Base-by-base conservation (phyloP, 2,329 filamentous ascomycete genomes). In the Ophiostoma montium region DNA sequence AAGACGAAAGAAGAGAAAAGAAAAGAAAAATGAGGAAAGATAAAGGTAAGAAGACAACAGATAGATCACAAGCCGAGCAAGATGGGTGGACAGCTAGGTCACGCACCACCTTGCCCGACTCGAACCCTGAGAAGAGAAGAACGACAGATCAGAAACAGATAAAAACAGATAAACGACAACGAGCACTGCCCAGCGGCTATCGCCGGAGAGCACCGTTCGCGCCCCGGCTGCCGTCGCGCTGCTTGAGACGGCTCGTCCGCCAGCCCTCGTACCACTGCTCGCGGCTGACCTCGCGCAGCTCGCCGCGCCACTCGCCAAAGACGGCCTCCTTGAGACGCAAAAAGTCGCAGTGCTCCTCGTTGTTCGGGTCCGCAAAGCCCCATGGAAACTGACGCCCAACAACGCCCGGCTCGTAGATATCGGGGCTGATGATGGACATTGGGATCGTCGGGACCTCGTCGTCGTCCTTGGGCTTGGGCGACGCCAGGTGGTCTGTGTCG, bases 231-330 rank as follows among this genome's bases (percentile, higher is more conserved):
- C 65, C 59, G 51, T 74, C 67, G 50, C 70, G 68, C 54, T 71
- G 67, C 65, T 80, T 80, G 56, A 82, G 72, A 50, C 77, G 70
- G 65, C 70, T 81, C 9, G 78, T 95, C 66, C 92, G 80, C 92
- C 90, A 96, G 58, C 85, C 82, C 65, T 96, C 90, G 59, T 96
- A 96, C 86, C 88, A 95, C 58, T 88, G 77, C 61, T 94, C 88
- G 50, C 87, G 78, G 63, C 87, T 94, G 47, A 87, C 84, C 64
- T 95, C 87, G 53, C 90, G 83, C 52, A 98, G 72, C 62, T 98
- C 92, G 39, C 76, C 76, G 46, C 90, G 83, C 92, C 92, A 98
- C 61, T 96, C 90, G 56, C 72, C 80, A 64, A 98, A 98, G 31
- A 98, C 85, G 8, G 84, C 82, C 52, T 96, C 89, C 67, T 92